Base-by-base conservation (phyloP, 257 asterid species). In the Fraxinus anomala region DNA sequence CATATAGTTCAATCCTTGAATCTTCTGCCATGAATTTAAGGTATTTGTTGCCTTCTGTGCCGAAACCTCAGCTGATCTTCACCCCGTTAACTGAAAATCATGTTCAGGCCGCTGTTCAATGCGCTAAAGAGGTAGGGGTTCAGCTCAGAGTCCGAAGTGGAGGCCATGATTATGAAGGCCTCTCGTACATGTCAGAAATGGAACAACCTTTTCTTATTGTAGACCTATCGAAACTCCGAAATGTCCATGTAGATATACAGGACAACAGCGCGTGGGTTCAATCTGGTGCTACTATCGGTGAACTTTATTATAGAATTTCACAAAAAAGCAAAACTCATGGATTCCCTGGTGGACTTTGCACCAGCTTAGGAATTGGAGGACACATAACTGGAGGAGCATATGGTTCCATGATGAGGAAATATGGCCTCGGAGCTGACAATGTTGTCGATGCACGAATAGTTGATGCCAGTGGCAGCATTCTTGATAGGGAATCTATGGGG, bases 321-420 rank as follows among this genome's bases (percentile, higher is more conserved):
- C 87, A 82, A 17, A 79, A 74, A 56, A 82, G 87, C 84, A 84
- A 82, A 28, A 80, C 78, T 2, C 88, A 73, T 11, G 90, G 80
- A 0, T 87, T 80, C 78, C 87, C 90, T 0, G 96, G 90, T 37
- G 96, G 96, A 4, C 88, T 88, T 3, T 88, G 90, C 78, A 37
- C 91, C 3, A 88, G 91, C 72, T 66, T 90, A 49, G 96, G 96
- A 14, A 80, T 90, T 63, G 91, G 95, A 31, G 96, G 96, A 44
- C 92, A 90, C 79, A 83, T 90, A 42, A 88, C 90, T 1, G 91
- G 92, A 23, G 92, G 96, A 10, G 96, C 91, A 10, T 90, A 88
- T 68, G 96, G 96, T 19, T 47, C 91, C 31, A 74, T 89, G 91
- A 86, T 89, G 89, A 73, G 94, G 71, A 89, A 87, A 70, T 87